phyloP scores from a whole-genome alignment of 179 eudicot genomes.

The Vitellaria paradoxa region DNA sequence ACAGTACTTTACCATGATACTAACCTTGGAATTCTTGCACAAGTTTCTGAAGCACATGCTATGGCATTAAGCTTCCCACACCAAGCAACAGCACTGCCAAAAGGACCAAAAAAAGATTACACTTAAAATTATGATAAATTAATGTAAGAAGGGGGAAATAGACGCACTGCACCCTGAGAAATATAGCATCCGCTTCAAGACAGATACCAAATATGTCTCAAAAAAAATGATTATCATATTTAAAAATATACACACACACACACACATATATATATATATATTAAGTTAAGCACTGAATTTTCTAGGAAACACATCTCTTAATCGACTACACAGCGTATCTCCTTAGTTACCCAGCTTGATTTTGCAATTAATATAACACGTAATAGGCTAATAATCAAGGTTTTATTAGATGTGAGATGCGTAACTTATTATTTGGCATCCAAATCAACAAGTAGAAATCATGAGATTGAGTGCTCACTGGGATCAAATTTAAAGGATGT shows the following conservation, averaged over 20 bases:
- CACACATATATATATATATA: neutral
- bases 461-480: neutral
- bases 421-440: neutral
- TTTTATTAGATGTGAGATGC: neutral
- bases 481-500: neutral
- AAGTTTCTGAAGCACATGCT: conserved; percentile 97
- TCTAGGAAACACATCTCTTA: neutral
- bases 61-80: conserved; percentile 94
- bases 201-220: neutral
- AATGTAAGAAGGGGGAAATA: neutral
- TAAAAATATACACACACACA: no score
- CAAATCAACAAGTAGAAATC: neutral
- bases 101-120: neutral
- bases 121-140: neutral
- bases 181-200: neutral
- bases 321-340: neutral
- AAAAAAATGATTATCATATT: neutral
- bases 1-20: conserved; percentile 14
- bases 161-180: neutral
- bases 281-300: neutral
- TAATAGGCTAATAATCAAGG: conserved; percentile 1
- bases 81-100: conserved; percentile 93
- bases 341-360: neutral
- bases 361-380: neutral
- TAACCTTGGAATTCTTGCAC: conserved; percentile 98